Evolutionary conservation across 2,329 filamentous ascomycete genomes (phyloP).

Genomic region (Mycogone perniciosa): DNA sequence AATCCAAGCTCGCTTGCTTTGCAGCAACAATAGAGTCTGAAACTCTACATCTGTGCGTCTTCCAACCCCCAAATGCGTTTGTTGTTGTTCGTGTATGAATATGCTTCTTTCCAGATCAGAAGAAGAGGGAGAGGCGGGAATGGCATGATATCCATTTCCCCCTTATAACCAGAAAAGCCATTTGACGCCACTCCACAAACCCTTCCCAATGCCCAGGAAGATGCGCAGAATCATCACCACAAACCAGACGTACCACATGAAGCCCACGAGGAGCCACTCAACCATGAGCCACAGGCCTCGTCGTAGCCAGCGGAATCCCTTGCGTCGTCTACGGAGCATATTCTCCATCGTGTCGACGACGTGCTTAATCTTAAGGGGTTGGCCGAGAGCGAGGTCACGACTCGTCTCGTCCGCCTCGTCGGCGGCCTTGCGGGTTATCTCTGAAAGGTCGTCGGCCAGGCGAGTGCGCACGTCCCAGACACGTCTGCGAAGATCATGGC

Average conservation of each 20-base stretch:
- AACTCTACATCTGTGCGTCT: too few species aligned
- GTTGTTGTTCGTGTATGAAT: too few species aligned
- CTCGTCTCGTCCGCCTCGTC: constrained; percentile 77
- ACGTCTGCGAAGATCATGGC: constrained; percentile 44
- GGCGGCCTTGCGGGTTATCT: constrained; percentile 58
- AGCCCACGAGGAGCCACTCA: constrained; percentile 80
- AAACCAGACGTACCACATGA: constrained; percentile 95
- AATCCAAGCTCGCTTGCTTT: too few species aligned
- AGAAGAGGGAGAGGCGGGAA: too few species aligned
- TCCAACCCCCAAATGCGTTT: too few species aligned
- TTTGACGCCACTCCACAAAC: constrained; percentile 52
- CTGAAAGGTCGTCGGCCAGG: constrained; percentile 47
- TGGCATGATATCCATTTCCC: neutral
- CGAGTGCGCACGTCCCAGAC: constrained; percentile 42
- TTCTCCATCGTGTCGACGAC: constrained; percentile 74
- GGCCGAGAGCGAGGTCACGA: constrained; percentile 67
- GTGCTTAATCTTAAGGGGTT: constrained; percentile 73
- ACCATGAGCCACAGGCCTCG: constrained; percentile 73
- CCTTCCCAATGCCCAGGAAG: constrained; percentile 55
- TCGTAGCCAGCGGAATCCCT: constrained; percentile 66
- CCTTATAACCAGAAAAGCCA: constrained; percentile 77
- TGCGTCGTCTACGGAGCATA: constrained; percentile 62
- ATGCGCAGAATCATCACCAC: constrained; percentile 71
- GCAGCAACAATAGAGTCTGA: too few species aligned
- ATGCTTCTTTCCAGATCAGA: too few species aligned